Base-by-base conservation (phyloP, 2,329 filamentous ascomycete species). In the Cladosporium sp. region DNA sequence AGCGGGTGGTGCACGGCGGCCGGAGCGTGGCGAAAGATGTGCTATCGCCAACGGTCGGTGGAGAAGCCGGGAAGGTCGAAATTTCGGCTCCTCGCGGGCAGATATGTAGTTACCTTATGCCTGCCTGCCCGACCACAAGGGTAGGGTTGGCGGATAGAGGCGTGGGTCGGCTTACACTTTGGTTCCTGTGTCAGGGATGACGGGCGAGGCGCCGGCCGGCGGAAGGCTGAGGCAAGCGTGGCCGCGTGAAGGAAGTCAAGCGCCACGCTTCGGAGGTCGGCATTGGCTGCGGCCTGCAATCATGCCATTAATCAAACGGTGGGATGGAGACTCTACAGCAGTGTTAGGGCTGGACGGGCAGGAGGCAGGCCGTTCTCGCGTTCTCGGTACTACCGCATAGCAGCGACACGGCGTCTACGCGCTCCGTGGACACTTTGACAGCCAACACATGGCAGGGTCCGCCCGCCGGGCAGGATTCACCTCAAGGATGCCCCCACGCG, bases 21-120 rank as follows among this genome's bases (percentile, higher is more conserved):
- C 46, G 46, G 28, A 42, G 46, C 46, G 46, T 43, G 34, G 38
- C 46, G 38, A 49, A 16, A 34, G 32, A 40, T 19, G 28, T 46
- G 19, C 38, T 46, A 33, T 28, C 14, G 9, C 19, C 33, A 38
- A 46, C 46, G 38, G 38, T 33, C 18, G 40, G 46, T 43, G 46
- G 46, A n/a, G 14, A 31, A 34, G 31, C 8, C n/a, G 31, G 16
- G 43, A 31, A 43, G 42, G 22, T 49, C 46, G 46, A 49, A 49
- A 49, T 49, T 41, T 49, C 46, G 46, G 46, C 28, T 42, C 38
- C 38, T 14, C 22, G 22, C 22, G 4, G 22, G 46, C 38, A 11
- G 46, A 28, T 28, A 49, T 35, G 38, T 46, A 18, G 16, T 2
- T 18, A 18, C 16, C 16, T 18, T 18, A 28, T 28, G 22, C 22